Conservation (phyloP, 169 alveolate species). For the Plasmodium coatneyi region DNA sequence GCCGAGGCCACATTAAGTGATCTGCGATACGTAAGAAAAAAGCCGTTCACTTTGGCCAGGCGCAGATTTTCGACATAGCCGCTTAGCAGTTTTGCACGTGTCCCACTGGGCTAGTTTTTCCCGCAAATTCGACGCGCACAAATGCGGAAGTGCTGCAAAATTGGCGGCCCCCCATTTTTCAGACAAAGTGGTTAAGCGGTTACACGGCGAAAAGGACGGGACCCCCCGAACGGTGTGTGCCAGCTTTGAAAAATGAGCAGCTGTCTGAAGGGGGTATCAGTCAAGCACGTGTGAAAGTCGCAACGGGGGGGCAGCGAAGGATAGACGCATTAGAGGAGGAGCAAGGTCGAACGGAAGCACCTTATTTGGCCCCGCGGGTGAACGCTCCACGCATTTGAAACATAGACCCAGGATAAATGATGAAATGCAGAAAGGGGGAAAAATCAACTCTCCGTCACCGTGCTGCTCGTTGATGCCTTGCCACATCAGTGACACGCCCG, state of each 20-base stretch:
- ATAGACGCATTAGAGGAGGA: neutral
- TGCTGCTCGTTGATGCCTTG: neutral
- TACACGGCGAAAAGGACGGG: neutral
- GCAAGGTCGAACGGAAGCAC: neutral
- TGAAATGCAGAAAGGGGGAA: neutral
- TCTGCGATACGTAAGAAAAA: neutral
- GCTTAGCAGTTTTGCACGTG: neutral
- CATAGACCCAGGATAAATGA: neutral
- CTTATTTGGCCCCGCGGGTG: neutral
- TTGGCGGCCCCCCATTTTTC: neutral
- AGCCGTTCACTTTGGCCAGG: neutral
- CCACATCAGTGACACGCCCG: neutral
- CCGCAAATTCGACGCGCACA: neutral
- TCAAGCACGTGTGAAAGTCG: neutral
- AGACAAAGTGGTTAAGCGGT: neutral
- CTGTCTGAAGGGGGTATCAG: neutral
- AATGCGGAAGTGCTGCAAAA: neutral
- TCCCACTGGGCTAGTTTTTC: neutral
- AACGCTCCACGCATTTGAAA: neutral
- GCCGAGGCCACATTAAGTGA: neutral
- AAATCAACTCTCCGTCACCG: neutral
- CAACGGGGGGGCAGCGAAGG: neutral
- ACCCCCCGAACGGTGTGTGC: neutral
- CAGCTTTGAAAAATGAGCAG: neutral
- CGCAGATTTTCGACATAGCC: neutral